phyloP scores from a whole-genome alignment of 2,329 filamentous ascomycete genomes.

The Fusarium compactum region DNA sequence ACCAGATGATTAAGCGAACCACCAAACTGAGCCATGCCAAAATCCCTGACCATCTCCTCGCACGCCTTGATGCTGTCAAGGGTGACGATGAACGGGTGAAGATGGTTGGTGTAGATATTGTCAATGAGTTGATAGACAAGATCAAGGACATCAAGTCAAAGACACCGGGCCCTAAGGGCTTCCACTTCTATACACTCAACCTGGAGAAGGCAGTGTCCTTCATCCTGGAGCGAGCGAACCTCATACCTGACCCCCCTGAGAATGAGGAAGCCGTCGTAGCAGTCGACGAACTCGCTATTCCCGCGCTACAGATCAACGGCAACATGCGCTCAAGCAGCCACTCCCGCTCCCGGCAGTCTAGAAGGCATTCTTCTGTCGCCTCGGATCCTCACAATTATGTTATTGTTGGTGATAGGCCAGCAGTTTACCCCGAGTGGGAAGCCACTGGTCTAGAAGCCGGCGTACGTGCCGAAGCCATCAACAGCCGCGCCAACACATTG shows the following conservation, averaged over 20 bases:
- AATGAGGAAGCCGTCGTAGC: slow-evolving; percentile 65
- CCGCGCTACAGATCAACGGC: slow-evolving; percentile 63
- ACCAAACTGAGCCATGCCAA: slow-evolving; percentile 94
- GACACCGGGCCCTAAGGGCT: slow-evolving; percentile 75
- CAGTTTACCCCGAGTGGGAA: slow-evolving; percentile 74
- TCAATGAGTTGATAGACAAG: slow-evolving; percentile 85
- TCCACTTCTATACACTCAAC: slow-evolving; percentile 98
- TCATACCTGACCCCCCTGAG: slow-evolving; percentile 77
- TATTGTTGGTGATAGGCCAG: slow-evolving; percentile 76
- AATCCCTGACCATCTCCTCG: slow-evolving; percentile 77
- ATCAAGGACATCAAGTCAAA: slow-evolving; percentile 74
- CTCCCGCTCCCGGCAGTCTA: slow-evolving; percentile 54
- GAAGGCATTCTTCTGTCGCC: slow-evolving; percentile 81
- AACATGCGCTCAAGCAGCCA: slow-evolving; percentile 51
- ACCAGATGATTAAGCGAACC: slow-evolving; percentile 92
- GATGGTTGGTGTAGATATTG: slow-evolving; percentile 81
- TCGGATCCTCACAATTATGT: slow-evolving; percentile 90
- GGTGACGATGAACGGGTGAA: slow-evolving; percentile 87
- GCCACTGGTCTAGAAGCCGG: slow-evolving; percentile 82
- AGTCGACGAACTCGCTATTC: slow-evolving; percentile 56
- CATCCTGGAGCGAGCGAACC: slow-evolving; percentile 84
- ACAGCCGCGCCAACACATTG: slow-evolving; percentile 84
- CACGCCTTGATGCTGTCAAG: slow-evolving; percentile 77
- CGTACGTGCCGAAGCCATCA: slow-evolving; percentile 78
- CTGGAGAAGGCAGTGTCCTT: slow-evolving; percentile 96